Percentiles rank a stretch among this genome's conserved stretches.
Evolutionary conservation across 305 asterid species (phyloP).

Genomic region (Coffea humblotiana): DNA sequence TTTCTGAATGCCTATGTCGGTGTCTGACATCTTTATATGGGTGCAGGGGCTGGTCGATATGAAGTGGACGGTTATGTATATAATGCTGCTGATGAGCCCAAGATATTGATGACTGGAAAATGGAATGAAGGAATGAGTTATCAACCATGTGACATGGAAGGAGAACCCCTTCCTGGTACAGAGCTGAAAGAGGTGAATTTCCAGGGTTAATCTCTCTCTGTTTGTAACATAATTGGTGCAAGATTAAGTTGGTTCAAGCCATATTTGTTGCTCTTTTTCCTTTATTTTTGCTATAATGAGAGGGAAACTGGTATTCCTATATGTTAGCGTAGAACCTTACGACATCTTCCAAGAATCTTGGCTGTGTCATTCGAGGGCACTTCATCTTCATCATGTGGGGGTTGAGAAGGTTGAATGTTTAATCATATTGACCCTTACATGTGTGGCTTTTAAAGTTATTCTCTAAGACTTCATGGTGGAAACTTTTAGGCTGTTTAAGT

Average conservation of each 20-base stretch:
- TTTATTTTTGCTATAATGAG: not conserved
- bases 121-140: conserved; percentile 87
- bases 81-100: conserved; percentile 86
- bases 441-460: not conserved
- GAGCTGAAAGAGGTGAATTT: conserved; percentile 81
- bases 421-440: not conserved
- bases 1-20: not conserved
- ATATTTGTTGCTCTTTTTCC: not conserved
- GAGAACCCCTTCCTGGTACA: conserved; percentile 89
- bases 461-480: not conserved
- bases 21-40: conserved; percentile 19
- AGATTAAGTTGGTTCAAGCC: not conserved
- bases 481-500: not conserved
- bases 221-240: not conserved
- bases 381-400: not conserved
- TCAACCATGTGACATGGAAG: conserved; percentile 94
- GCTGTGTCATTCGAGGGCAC: not conserved
- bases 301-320: not conserved
- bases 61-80: conserved; percentile 98
- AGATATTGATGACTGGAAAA: conserved; percentile 95
- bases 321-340: not conserved
- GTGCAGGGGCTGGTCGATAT: conserved; percentile 90
- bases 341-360: not conserved
- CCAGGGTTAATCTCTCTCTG: not conserved
- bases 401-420: not conserved